Evolutionary conservation across 2,329 filamentous ascomycete genomes (phyloP).

Genomic region (Aspergillus pseudonomiae): DNA sequence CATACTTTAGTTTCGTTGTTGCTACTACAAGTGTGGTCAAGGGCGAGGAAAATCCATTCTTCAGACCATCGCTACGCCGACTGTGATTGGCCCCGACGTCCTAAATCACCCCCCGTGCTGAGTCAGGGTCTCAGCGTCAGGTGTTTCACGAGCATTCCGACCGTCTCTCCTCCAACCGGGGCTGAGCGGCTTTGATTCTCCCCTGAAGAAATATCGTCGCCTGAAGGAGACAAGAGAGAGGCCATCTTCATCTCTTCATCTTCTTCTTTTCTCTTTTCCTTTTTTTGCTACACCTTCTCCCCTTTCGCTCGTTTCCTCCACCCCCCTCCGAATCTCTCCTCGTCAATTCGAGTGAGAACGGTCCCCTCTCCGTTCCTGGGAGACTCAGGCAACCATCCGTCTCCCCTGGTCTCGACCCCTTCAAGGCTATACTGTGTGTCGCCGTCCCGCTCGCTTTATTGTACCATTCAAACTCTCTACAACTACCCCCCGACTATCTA

Average conservation of each 20-base stretch:
- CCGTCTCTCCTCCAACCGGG: slow-evolving; percentile 25
- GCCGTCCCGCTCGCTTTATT: slow-evolving; percentile 35
- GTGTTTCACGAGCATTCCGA: slow-evolving; percentile 25
- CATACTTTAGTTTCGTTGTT: slow-evolving; percentile 1
- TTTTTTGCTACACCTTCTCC: slow-evolving; percentile 6
- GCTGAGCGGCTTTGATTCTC: slow-evolving; percentile 10
- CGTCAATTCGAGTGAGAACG: slow-evolving; percentile 11
- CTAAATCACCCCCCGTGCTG: slow-evolving; percentile 16
- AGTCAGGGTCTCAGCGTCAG: slow-evolving; percentile 20
- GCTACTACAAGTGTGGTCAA: not conserved
- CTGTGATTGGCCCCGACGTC: slow-evolving; percentile 10
- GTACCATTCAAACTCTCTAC: slow-evolving; percentile 13
- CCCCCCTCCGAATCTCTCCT: not conserved
- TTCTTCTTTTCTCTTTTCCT: slow-evolving; percentile 6
- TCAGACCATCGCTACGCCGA: not conserved
- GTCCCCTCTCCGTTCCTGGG: slow-evolving; percentile 10
- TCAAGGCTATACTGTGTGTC: slow-evolving; percentile 36
- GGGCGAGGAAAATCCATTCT: not conserved
- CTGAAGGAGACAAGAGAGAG: slow-evolving; percentile 9
- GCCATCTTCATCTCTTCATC: slow-evolving; percentile 12
- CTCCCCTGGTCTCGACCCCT: slow-evolving; percentile 1
- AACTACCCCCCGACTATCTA: slow-evolving; percentile 15
- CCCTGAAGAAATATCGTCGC: slow-evolving; percentile 19
- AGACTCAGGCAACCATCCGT: slow-evolving; percentile 14
- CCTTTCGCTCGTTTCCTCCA: slow-evolving; percentile 13